Percentiles rank a stretch among this genome's conserved stretches.
Conservation (phyloP, 2,329 filamentous ascomycete species). For the Trichoderma sp. region DNA sequence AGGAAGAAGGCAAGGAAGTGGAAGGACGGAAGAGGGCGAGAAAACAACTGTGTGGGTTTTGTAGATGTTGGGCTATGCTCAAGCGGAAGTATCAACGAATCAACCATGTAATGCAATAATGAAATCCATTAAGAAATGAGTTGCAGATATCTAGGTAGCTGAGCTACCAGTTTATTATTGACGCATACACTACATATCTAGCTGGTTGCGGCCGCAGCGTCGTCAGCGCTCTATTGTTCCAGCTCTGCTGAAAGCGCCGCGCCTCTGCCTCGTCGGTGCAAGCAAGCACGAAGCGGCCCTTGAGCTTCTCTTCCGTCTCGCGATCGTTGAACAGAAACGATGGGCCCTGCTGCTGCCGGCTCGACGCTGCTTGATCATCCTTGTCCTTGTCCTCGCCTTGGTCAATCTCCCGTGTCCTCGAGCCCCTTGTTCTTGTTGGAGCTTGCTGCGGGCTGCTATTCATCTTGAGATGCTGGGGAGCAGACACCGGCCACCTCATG, state of each 20-base stretch:
- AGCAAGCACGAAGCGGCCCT: constrained; percentile 39
- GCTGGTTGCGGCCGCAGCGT: constrained; percentile 20
- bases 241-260: constrained; percentile 44
- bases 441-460: neutral
- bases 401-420: neutral
- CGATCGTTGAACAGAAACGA: constrained; percentile 12
- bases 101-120: neutral
- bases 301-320: constrained; percentile 29
- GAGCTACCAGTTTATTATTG: constrained; percentile 39
- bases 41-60: neutral
- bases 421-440: neutral
- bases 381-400: neutral
- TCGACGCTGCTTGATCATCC: neutral
- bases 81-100: neutral
- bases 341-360: neutral
- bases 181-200: constrained; percentile 35
- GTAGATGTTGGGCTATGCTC: neutral
- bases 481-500: constrained; percentile 31
- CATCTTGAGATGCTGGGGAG: constrained; percentile 27
- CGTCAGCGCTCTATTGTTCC: constrained; percentile 42
- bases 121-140: neutral
- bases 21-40: neutral
- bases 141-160: neutral
- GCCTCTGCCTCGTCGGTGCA: constrained; percentile 39
- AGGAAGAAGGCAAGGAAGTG: neutral